Evolutionary conservation across 257 asterid genomes (phyloP).

Genomic region (Jacaranda mimosifolia): DNA sequence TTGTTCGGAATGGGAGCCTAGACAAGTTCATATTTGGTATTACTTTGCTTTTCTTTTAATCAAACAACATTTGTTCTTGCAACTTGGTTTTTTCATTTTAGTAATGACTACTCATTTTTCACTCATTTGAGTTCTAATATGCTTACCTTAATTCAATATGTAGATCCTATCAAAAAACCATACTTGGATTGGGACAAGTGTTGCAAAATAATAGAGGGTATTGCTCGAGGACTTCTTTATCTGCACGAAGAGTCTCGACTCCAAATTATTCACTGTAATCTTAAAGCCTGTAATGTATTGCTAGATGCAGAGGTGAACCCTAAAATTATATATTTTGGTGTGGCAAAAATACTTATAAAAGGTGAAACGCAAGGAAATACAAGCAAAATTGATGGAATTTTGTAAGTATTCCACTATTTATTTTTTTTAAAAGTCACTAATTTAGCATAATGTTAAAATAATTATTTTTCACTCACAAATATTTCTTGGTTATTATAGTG

Average conservation of each 20-base stretch:
- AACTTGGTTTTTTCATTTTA: too few relatives aligned
- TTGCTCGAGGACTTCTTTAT: slow-evolving; percentile 50
- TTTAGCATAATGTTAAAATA: too few relatives aligned
- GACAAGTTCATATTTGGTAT: slow-evolving; percentile 41
- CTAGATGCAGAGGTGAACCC: slow-evolving; percentile 41
- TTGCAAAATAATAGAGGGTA: slow-evolving; percentile 48
- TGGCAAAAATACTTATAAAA: too few relatives aligned
- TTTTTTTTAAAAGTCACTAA: too few relatives aligned
- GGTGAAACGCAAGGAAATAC: neutral
- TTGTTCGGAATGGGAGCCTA: slow-evolving; percentile 33
- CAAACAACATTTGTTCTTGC: too few relatives aligned
- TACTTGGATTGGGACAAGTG: slow-evolving; percentile 46
- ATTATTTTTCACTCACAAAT: too few relatives aligned
- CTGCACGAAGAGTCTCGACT: slow-evolving; percentile 53
- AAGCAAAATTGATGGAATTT: slow-evolving; percentile 25
- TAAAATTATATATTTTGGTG: slow-evolving; percentile 49
- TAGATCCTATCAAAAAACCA: slow-evolving; percentile 8
- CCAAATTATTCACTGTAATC: slow-evolving; percentile 45
- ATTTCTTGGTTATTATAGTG: slow-evolving; percentile 29
- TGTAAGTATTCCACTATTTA: slow-evolving; percentile 33
- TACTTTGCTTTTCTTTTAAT: too few relatives aligned
- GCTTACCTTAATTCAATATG: neutral
- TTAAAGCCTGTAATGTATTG: slow-evolving; percentile 42
- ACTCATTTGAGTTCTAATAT: neutral
- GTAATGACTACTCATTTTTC: too few relatives aligned